Conservation (phyloP, 352 stramenopile genomes). For the Phytopythium mirpurense region DNA sequence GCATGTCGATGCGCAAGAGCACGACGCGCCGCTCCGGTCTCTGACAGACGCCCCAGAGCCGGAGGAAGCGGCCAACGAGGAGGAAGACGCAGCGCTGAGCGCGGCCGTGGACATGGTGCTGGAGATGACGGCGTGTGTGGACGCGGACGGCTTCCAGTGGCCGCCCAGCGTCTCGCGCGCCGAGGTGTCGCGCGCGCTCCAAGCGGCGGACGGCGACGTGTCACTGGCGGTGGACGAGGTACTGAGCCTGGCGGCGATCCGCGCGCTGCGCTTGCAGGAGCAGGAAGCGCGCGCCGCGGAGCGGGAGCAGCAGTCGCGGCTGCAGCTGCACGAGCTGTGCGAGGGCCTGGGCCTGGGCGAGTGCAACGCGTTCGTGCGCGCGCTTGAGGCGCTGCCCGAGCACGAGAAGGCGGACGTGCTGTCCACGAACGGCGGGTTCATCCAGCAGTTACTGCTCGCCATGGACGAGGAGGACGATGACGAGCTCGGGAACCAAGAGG, state of each 20-base stretch:
- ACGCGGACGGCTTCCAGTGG: constrained; percentile 36
- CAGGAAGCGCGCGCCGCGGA: constrained; percentile 5
- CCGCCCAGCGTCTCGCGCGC: constrained; percentile 22
- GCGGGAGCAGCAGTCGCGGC: constrained; percentile 13
- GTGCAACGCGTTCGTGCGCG: constrained; percentile 44
- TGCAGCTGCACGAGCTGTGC: constrained; percentile 58
- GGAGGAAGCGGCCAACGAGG: too few species aligned
- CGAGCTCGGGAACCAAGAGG: constrained; percentile 7
- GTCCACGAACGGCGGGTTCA: constrained; percentile 43
- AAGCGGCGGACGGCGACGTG: constrained; percentile 32
- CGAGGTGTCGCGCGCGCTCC: constrained; percentile 30
- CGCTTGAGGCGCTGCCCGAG: constrained; percentile 36
- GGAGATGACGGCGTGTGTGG: constrained; percentile 36
- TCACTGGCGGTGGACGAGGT: constrained; percentile 53
- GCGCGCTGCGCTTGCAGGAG: constrained; percentile 33
- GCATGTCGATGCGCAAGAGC: too few species aligned
- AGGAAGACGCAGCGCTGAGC: not conserved
- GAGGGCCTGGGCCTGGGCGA: constrained; percentile 42
- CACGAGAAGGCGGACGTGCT: constrained; percentile 37
- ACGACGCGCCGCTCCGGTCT: too few species aligned
- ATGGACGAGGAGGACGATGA: constrained; percentile 39
- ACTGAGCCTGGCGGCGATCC: constrained; percentile 49
- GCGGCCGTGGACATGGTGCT: constrained; percentile 41
- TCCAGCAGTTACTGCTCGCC: constrained; percentile 58
- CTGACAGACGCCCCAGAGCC: too few species aligned